These are phyloP conservation scores for Samsoniella hepiali DNA, from an alignment of 2,329 filamentous ascomycete genomes.

Conservation along the genomic window DNA sequence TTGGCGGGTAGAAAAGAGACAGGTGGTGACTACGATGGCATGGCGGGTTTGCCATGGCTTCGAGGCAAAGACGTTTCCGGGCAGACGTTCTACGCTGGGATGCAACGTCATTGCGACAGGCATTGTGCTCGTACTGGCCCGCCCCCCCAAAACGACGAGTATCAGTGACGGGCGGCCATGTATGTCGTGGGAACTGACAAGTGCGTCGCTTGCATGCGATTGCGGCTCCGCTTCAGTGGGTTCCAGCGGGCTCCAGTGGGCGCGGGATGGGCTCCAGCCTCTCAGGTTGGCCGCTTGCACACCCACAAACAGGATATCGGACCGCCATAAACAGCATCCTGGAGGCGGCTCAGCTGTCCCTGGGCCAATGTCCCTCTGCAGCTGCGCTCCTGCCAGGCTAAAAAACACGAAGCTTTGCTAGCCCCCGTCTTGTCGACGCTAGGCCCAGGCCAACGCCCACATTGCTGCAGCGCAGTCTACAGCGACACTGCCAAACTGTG, in stretches of 20 bases:
- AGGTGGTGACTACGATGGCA: neutral
- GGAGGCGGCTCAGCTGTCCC: neutral
- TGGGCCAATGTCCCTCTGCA: no score
- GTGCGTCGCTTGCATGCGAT: constrained; percentile 5
- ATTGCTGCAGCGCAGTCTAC: no score
- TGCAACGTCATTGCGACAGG: constrained; percentile 10
- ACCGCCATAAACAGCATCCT: neutral
- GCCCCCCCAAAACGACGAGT: no score
- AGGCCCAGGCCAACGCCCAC: neutral
- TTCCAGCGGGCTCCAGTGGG: neutral
- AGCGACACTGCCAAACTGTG: no score
- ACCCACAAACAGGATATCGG: constrained; percentile 1
- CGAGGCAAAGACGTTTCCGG: constrained; percentile 8
- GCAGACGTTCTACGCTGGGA: neutral
- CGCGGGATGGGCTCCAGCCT: neutral
- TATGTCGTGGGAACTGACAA: neutral
- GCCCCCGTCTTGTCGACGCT: neutral
- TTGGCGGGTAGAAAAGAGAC: neutral
- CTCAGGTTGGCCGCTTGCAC: neutral
- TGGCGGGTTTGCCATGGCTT: neutral
- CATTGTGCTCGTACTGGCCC: neutral
- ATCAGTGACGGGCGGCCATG: neutral
- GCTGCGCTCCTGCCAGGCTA: neutral
- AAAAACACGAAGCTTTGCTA: constrained; percentile 1
- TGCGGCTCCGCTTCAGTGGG: constrained; percentile 16